Conservation (phyloP, 2,329 filamentous ascomycete species). For the Dothistroma pini region DNA sequence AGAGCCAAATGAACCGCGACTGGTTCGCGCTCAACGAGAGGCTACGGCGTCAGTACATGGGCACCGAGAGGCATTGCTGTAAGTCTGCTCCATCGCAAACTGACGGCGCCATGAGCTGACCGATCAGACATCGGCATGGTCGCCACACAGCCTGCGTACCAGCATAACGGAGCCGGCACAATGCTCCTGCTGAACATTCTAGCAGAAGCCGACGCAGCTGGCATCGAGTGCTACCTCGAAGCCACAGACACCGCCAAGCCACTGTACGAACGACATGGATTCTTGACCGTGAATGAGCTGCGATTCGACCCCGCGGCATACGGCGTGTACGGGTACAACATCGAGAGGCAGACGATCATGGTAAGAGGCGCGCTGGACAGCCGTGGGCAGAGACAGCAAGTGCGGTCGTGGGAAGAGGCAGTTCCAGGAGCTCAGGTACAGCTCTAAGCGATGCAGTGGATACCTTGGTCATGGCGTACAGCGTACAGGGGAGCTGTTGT, state of each 20-base stretch:
- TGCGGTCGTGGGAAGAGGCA: slow-evolving; percentile 21
- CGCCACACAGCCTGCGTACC: slow-evolving; percentile 41
- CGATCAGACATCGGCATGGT: slow-evolving; percentile 34
- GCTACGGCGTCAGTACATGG: slow-evolving; percentile 29
- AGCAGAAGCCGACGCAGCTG: slow-evolving; percentile 40
- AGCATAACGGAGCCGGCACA: slow-evolving; percentile 41
- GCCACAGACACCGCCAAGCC: slow-evolving; percentile 35
- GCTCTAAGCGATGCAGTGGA: slow-evolving; percentile 4
- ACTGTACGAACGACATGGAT: slow-evolving; percentile 35
- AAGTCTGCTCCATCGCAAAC: slow-evolving; percentile 9
- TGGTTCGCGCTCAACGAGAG: slow-evolving; percentile 36
- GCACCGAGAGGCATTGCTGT: slow-evolving; percentile 31
- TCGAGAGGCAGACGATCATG: slow-evolving; percentile 35
- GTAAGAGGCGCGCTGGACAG: slow-evolving; percentile 27
- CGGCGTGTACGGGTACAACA: slow-evolving; percentile 25
- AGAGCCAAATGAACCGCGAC: slow-evolving; percentile 33
- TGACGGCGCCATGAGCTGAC: background rate
- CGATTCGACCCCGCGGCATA: slow-evolving; percentile 33
- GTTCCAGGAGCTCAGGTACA: slow-evolving; percentile 14
- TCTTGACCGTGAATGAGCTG: slow-evolving; percentile 30
- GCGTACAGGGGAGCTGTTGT: slow-evolving; percentile 2
- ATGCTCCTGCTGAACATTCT: slow-evolving; percentile 41
- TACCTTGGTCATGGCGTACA: slow-evolving; percentile 4
- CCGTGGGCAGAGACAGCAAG: slow-evolving; percentile 16
- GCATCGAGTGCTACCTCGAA: slow-evolving; percentile 42